A percentile compares a stretch with the other conserved stretches of the same genome.
phyloP scores from a whole-genome alignment of 352 stramenopile species.

The Globisporangium nagaii region DNA sequence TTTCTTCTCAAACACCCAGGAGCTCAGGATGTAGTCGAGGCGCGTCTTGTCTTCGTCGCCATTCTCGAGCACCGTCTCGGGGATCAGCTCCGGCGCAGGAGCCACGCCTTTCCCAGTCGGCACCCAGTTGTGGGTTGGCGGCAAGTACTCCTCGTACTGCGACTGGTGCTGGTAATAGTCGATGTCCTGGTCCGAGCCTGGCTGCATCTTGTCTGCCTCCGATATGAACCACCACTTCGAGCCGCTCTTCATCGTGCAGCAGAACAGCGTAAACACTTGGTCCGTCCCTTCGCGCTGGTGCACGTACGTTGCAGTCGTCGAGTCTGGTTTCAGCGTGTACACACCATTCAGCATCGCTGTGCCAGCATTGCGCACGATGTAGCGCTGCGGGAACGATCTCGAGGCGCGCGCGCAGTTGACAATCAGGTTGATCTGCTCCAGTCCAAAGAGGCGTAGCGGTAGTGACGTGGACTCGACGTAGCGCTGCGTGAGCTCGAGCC shows the following conservation, averaged over 20 bases:
- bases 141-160: constrained; percentile 90
- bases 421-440: constrained; percentile 92
- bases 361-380: constrained; percentile 89
- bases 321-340: constrained; percentile 84
- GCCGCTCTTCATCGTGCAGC: constrained; percentile 97
- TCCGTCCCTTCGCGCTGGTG: constrained; percentile 60
- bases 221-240: constrained; percentile 99
- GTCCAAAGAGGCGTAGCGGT: constrained; percentile 91
- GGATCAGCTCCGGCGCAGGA: constrained; percentile 63
- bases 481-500: constrained; percentile 76
- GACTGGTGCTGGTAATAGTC: constrained; percentile 99
- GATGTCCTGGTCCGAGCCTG: constrained; percentile 97
- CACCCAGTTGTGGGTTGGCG: constrained; percentile 88
- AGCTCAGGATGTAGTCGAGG: constrained; percentile 68
- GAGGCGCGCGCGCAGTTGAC: constrained; percentile 83
- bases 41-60: constrained; percentile 40
- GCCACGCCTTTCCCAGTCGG: constrained; percentile 66
- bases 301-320: constrained; percentile 68
- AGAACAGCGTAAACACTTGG: constrained; percentile 92
- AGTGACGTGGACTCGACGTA: constrained; percentile 91
- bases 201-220: constrained; percentile 95
- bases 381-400: constrained; percentile 81
- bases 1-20: constrained; percentile 66
- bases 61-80: constrained; percentile 55
- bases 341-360: constrained; percentile 90